Base-by-base conservation (phyloP, 75 land plant genomes). In the Cunninghamia lanceolata region DNA sequence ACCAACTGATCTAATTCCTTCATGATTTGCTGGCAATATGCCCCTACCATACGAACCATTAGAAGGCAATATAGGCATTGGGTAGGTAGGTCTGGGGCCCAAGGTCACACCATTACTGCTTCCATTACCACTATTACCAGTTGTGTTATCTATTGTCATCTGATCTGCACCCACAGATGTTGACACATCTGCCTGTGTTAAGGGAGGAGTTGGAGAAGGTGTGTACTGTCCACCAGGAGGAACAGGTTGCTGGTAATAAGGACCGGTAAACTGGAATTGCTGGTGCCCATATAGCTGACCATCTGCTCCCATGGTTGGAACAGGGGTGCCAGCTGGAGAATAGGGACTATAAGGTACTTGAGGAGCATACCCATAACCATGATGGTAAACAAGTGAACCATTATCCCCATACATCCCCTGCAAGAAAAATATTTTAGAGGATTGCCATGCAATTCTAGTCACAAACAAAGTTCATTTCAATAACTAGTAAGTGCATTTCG, bases 261-360 rank as follows among this genome's bases (percentile, higher is more conserved):
- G 89, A 35, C 90, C 82, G 6, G 94, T 88, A 86, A 89, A 96
- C 76, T 94, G 95, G 84, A 89, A 95, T 34, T 92, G 91, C 43
- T 92, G 97, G 42, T 91, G 91, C 6, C 91, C 94, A 87, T 95
- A 93, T 39, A 92, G 86, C 89, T 95, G 94, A 43, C 95, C 94
- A 90, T 95, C 95, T 35, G 92, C 92, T 19, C 84, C 84, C 84
- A 54, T 54, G 6, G 90, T 84, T 82, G 91, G 91, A 15, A 90
- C 85, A 42, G 92, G 86, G 43, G 91, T 87, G 32, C 90, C 92
- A 15, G 92, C 54, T 35, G 90, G 93, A 71, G 94, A 85, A 85
- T 93, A 95, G 14, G 94, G 89, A 56, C 90, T 89, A 86, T 95
- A 96, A 7, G 94, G 90, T 9, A 83, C 92, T 83, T 91, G 92